Evolutionary conservation across 805 yeast species (phyloP).

Genomic region (Teunomyces kruisii): DNA sequence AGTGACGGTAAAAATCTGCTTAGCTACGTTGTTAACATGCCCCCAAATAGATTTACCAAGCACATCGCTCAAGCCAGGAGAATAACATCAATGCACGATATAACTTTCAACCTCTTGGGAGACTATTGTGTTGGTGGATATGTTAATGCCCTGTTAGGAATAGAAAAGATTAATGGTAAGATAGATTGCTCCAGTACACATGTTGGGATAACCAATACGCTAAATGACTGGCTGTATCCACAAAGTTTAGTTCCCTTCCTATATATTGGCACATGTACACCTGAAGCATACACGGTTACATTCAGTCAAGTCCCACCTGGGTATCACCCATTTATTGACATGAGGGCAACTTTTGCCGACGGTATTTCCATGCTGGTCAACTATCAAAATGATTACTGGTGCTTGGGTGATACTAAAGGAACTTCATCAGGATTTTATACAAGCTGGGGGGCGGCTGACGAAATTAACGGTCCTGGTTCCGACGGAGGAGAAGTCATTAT

Average conservation of each 20-base stretch:
- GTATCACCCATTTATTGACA: too few relatives aligned
- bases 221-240: conserved; percentile 24
- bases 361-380: too few relatives aligned
- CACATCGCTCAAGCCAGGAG: background rate
- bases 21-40: conserved; percentile 11
- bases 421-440: too few relatives aligned
- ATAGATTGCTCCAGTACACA: conserved; percentile 20
- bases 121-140: conserved; percentile 21
- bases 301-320: too few relatives aligned
- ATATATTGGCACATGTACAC: conserved; percentile 5
- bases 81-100: background rate
- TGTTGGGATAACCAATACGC: conserved; percentile 17
- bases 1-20: conserved; percentile 15
- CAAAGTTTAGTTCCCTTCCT: background rate
- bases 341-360: too few relatives aligned
- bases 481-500: too few relatives aligned
- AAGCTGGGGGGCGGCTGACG: too few relatives aligned
- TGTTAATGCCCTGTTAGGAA: conserved; percentile 20
- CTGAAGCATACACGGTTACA: too few relatives aligned
- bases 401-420: too few relatives aligned
- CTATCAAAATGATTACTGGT: too few relatives aligned
- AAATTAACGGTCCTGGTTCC: too few relatives aligned
- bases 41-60: background rate
- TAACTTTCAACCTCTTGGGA: conserved; percentile 9
- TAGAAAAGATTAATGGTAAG: conserved; percentile 9